Evolutionary conservation across 2,329 filamentous ascomycete species (phyloP), one percentile per base, ranked within the genome.

Genomic region (Talaromyces sp.): DNA sequence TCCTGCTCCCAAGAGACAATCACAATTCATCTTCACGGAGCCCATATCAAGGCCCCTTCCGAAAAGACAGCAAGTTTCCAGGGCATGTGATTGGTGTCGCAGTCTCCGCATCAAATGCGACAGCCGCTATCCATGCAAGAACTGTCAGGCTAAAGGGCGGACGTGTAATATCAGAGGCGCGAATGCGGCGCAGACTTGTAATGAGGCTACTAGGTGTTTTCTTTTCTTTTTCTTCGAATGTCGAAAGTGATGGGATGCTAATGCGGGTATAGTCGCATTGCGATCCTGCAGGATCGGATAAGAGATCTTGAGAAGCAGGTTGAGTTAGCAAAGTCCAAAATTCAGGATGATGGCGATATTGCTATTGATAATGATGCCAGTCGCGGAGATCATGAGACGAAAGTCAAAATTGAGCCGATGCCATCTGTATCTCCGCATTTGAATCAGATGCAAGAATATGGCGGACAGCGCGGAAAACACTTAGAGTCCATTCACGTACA

Each of bases 31-130:
- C 43, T 65, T 65, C 19, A 65, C 48, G 11, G n/a, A 48, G 19
- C 63, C 63, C 10, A 45, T 61, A 6, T 61, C 50, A 9, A 57
- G 48, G 27, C 63, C 63, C 1, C 13, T 47, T 31, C 63, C 64
- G 3, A 65, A 65, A 43, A 58, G 64, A 27, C 52, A 41, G 27
- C 64, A 65, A 45, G 64, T 65, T 6, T 41, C 64, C 3, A 48
- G 52, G 33, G 64, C 64, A 2, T 65, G 64, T 41, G 64, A 65
- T 27, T 57, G 52, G 64, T 65, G 64, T 43, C 64, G 64, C 31
- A 54, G 58, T 10, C 45, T 56, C 0, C 64, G 64, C 13, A 59
- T 65, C 27, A 65, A 59, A 60, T 65, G 64, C 52, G 64, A 65
- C 13, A 65, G 41, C 19, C 59, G 50, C n/a, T 50, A 58, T 52